Evolutionary conservation across 371 early-diverging fungal species (phyloP).

Genomic region (Rhizomucor pusillus): DNA sequence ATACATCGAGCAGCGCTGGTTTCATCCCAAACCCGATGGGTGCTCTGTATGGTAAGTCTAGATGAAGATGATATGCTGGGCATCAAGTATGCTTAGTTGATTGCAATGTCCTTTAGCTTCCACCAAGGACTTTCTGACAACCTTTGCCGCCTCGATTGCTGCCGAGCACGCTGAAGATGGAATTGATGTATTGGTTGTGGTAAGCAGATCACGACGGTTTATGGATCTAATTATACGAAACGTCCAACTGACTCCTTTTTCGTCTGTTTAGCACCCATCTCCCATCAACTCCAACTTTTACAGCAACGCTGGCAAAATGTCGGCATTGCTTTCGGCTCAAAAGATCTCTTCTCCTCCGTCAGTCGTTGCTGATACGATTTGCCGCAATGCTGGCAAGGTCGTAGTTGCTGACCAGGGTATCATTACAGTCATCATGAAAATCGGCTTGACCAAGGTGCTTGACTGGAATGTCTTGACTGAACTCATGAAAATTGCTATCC

Average conservation of each 20-base stretch:
- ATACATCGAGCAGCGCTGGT: constrained; percentile 60
- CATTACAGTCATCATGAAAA: constrained; percentile 53
- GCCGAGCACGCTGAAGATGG: constrained; percentile 54
- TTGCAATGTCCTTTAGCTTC: constrained; percentile 27
- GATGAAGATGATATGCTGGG: too few relatives aligned
- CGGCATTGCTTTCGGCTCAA: constrained; percentile 43
- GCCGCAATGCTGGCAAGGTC: constrained; percentile 55
- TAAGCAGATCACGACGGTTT: constrained; percentile 20
- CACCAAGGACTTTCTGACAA: constrained; percentile 59
- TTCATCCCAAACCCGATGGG: constrained; percentile 61
- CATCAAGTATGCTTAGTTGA: background rate
- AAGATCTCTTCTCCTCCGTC: constrained; percentile 49
- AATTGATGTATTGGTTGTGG: constrained; percentile 60
- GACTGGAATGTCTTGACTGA: constrained; percentile 54
- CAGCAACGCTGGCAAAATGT: constrained; percentile 56
- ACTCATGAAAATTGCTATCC: constrained; percentile 47
- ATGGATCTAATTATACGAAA: background rate
- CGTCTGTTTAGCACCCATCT: constrained; percentile 46
- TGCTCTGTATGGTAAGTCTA: constrained; percentile 48
- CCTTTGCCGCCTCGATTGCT: constrained; percentile 56
- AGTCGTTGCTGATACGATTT: constrained; percentile 56
- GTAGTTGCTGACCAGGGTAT: constrained; percentile 59
- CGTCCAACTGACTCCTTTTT: background rate
- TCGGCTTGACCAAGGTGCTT: constrained; percentile 37
- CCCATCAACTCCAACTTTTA: constrained; percentile 64